Evolutionary conservation across 805 yeast species (phyloP).

Genomic region (Cyberlindnera nakhonratchasimensis): DNA sequence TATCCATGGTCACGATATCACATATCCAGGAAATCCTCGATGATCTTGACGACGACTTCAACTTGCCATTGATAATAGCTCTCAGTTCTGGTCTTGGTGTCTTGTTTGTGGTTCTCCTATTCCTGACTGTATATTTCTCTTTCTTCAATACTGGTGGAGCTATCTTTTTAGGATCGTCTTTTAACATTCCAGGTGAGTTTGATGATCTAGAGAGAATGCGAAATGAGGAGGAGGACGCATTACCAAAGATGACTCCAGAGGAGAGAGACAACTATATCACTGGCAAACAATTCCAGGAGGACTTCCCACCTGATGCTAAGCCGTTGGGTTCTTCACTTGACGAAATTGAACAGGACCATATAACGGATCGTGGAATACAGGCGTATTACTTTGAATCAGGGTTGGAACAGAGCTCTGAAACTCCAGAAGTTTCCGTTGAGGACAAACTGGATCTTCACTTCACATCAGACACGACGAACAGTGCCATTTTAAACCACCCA

Average conservation of each 20-base stretch:
- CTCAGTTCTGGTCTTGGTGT: constrained; percentile 37
- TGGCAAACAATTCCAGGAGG: constrained; percentile 35
- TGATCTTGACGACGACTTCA: constrained; percentile 25
- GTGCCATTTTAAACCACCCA: constrained; percentile 34
- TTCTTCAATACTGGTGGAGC: constrained; percentile 30
- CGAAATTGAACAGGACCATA: constrained; percentile 78
- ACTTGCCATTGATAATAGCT: constrained; percentile 36
- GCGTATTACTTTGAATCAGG: constrained; percentile 38
- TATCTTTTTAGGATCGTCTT: constrained; percentile 28
- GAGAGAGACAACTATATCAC: constrained; percentile 38
- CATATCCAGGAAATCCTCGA: constrained; percentile 9
- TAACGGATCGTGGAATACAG: constrained; percentile 78
- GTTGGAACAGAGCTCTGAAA: constrained; percentile 37
- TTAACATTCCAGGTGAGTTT: constrained; percentile 51
- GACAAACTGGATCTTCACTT: constrained; percentile 56
- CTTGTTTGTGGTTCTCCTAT: constrained; percentile 30
- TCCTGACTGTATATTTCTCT: constrained; percentile 30
- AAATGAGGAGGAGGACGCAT: constrained; percentile 48
- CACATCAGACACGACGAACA: constrained; percentile 15
- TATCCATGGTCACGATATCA: background rate
- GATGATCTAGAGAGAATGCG: constrained; percentile 67
- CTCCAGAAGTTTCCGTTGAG: constrained; percentile 50
- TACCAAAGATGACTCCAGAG: constrained; percentile 40
- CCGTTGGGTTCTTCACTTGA: constrained; percentile 44
- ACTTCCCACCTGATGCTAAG: constrained; percentile 42